These are phyloP conservation scores for Poa annua DNA, from an alignment of 176 grass and related monocot genomes.

Conservation along the genomic window DNA sequence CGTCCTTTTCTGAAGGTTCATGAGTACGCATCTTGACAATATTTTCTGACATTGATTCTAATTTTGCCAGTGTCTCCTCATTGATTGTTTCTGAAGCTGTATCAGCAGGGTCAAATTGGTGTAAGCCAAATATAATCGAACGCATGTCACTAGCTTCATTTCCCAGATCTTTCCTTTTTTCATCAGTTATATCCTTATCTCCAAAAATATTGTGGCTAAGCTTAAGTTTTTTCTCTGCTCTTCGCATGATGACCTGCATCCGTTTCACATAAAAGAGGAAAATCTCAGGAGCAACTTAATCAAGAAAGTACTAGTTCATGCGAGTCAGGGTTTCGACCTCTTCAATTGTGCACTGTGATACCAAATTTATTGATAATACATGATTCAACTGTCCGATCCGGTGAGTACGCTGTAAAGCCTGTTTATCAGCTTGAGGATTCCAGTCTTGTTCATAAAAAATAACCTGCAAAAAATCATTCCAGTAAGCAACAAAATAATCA, in stretches of 20 bases:
- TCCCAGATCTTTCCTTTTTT: constrained; percentile 51
- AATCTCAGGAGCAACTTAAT: constrained; percentile 33
- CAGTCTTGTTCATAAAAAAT: constrained; percentile 99
- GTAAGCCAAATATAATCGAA: constrained; percentile 83
- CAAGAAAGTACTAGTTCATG: constrained; percentile 12
- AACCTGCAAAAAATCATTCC: constrained; percentile 58
- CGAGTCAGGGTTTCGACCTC: constrained; percentile 61
- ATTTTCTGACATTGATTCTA: constrained; percentile 78
- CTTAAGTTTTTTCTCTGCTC: constrained; percentile 92
- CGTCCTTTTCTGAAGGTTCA: constrained; percentile 59
- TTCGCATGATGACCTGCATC: constrained; percentile 88
- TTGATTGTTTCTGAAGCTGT: constrained; percentile 47
- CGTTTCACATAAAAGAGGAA: constrained; percentile 18
- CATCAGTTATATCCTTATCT: constrained; percentile 55
- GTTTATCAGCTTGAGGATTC: constrained; percentile 97
- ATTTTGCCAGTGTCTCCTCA: constrained; percentile 52
- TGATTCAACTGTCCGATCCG: constrained; percentile 97
- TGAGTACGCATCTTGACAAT: constrained; percentile 70
- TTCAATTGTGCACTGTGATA: constrained; percentile 84
- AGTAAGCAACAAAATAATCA: constrained; percentile 25
- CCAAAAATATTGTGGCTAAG: constrained; percentile 76
- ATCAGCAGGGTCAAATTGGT: constrained; percentile 64
- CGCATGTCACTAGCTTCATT: constrained; percentile 73
- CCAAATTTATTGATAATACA: constrained; percentile 92
- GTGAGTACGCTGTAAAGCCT: constrained; percentile 92